Percentiles rank a stretch among this genome's conserved stretches.
Conservation (phyloP, 352 stramenopile species). For the Phytopythium helicoides region DNA sequence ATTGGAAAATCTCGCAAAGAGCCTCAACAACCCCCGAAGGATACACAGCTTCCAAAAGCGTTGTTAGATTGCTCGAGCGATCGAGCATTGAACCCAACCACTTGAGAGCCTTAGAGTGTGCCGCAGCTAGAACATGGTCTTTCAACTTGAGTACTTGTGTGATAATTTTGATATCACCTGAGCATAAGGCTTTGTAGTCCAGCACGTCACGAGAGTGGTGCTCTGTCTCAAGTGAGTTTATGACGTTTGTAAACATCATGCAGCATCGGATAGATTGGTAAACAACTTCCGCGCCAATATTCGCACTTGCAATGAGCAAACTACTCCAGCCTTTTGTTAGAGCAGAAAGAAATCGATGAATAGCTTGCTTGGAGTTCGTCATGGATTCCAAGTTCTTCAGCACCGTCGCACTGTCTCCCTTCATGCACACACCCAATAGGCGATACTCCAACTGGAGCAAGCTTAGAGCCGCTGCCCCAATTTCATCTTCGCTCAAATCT, state of each 20-base stretch:
- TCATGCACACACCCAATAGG: slow-evolving; percentile 18
- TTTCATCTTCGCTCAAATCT: slow-evolving; percentile 11
- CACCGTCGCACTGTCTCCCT: slow-evolving; percentile 8
- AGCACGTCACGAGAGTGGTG: slow-evolving; percentile 5
- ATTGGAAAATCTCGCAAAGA: slow-evolving; percentile 53
- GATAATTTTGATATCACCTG: slow-evolving; percentile 42
- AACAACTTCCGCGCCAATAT: slow-evolving; percentile 34
- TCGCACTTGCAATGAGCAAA: slow-evolving; percentile 1
- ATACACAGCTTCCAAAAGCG: slow-evolving; percentile 55
- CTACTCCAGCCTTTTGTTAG: slow-evolving; percentile 13
- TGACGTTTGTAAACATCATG: slow-evolving; percentile 56
- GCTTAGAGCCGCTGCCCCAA: slow-evolving; percentile 11
- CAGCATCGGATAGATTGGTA: slow-evolving; percentile 61
- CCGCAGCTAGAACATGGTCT: slow-evolving; percentile 16
- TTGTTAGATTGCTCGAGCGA: slow-evolving; percentile 46
- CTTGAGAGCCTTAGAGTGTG: slow-evolving; percentile 64
- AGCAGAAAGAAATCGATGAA: slow-evolving; percentile 22
- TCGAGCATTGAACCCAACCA: slow-evolving; percentile 80
- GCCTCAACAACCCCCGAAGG: slow-evolving; percentile 59
- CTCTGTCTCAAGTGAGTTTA: slow-evolving; percentile 35
- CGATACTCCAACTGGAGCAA: slow-evolving; percentile 28
- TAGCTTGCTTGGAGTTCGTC: slow-evolving; percentile 14
- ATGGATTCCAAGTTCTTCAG: slow-evolving; percentile 6
- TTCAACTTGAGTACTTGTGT: slow-evolving; percentile 37
- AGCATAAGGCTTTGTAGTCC: slow-evolving; percentile 47